phyloP scores from a whole-genome alignment of 306 rosid genomes.

The Prunus kanzakura region DNA sequence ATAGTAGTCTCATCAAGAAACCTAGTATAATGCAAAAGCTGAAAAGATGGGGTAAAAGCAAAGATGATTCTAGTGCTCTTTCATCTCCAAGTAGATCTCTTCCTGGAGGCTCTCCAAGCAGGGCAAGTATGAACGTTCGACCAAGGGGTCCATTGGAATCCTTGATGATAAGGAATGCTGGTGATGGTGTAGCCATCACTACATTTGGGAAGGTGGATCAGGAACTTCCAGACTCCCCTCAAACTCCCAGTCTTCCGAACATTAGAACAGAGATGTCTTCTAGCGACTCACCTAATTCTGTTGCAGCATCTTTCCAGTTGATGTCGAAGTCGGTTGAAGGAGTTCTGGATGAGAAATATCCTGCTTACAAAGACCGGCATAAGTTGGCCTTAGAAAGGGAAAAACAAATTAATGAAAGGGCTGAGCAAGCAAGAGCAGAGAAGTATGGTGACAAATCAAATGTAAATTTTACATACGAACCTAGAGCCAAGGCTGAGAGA shows the following conservation, averaged over 20 bases:
- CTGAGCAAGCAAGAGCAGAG: conserved; percentile 75
- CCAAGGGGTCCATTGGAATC: conserved; percentile 77
- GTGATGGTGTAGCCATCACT: conserved; percentile 81
- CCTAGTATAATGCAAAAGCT: conserved; percentile 76
- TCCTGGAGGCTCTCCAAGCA: conserved; percentile 68
- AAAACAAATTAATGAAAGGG: conserved; percentile 73
- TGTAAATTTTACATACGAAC: conserved; percentile 28
- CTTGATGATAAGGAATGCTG: conserved; percentile 77
- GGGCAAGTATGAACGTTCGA: conserved; percentile 58
- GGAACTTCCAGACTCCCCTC: conserved; percentile 59
- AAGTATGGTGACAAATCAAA: conserved; percentile 64
- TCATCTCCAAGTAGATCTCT: conserved; percentile 67
- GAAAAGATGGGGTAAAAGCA: conserved; percentile 83
- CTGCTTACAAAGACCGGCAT: conserved; percentile 89
- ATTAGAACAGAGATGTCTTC: conserved; percentile 53
- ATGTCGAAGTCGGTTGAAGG: conserved; percentile 94
- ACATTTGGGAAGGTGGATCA: conserved; percentile 67
- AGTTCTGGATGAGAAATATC: conserved; percentile 78
- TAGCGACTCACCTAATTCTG: conserved; percentile 58
- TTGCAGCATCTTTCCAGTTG: conserved; percentile 78
- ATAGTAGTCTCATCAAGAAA: conserved; percentile 69
- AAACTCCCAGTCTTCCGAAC: conserved; percentile 48
- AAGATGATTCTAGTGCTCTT: conserved; percentile 65
- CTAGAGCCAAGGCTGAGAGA: conserved; percentile 42
- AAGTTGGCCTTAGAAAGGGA: conserved; percentile 90